A percentile compares a stretch with the other conserved stretches of the same genome.
phyloP scores from a whole-genome alignment of 2,329 filamentous ascomycete species.

The Pseudogymnoascus sp. region DNA sequence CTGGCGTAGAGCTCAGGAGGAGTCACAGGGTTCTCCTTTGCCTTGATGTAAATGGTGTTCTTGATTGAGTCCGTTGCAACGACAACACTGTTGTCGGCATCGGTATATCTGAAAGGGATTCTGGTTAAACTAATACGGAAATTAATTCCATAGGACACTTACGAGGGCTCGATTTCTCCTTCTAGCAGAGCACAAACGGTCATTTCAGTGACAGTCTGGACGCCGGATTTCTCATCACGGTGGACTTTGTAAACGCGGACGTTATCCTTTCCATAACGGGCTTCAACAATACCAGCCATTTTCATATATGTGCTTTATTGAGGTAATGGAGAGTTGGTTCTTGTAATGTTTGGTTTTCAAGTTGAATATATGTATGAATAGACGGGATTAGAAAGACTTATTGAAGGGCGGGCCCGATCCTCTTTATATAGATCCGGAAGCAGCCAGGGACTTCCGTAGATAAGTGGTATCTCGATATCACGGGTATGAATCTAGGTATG shows the following conservation, averaged over 20 bases:
- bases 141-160: conserved; percentile 29
- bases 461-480: conserved; percentile 7
- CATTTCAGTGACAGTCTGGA: conserved; percentile 88
- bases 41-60: conserved; percentile 92
- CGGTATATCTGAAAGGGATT: conserved; percentile 62
- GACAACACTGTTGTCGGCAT: conserved; percentile 88
- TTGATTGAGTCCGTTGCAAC: conserved; percentile 98
- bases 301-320: conserved; percentile 13
- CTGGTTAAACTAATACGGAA: conserved; percentile 16
- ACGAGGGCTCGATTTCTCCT: conserved; percentile 82
- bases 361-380: neutral
- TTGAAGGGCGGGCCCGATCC: neutral
- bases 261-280: conserved; percentile 92
- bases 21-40: conserved; percentile 86
- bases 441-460: neutral
- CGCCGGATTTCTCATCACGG: conserved; percentile 65
- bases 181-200: conserved; percentile 89
- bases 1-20: conserved; percentile 89
- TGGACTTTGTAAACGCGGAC: conserved; percentile 96
- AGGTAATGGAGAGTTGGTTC: neutral
- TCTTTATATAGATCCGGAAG: conserved; percentile 6
- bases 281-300: conserved; percentile 54
- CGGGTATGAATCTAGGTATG: neutral
- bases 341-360: neutral
- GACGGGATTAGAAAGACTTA: neutral